A percentile compares a stretch with the other conserved stretches of the same genome.
phyloP scores from a whole-genome alignment of 177 flowering plant genomes.

The Vitis hybrid region DNA sequence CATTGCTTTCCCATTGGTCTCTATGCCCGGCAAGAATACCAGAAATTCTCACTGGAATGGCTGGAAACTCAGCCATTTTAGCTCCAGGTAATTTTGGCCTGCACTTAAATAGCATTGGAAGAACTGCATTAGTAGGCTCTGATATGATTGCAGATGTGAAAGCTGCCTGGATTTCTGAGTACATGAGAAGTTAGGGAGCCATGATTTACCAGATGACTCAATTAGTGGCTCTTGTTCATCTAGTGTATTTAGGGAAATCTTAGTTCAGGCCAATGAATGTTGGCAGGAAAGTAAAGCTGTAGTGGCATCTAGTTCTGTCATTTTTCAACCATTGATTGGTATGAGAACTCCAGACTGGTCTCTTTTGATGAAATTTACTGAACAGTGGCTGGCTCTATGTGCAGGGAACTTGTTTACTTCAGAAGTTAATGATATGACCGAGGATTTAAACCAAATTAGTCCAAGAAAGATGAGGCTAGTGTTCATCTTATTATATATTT shows the following conservation, averaged over 20 bases:
- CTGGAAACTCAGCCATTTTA: background rate
- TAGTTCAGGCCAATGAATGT: background rate
- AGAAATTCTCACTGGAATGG: background rate
- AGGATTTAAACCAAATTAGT: background rate
- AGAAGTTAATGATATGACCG: background rate
- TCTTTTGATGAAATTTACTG: background rate
- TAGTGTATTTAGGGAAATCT: background rate
- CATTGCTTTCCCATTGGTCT: background rate
- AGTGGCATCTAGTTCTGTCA: background rate
- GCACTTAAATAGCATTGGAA: slow-evolving; percentile 1
- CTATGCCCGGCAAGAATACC: background rate
- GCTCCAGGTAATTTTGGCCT: background rate
- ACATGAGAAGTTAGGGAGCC: background rate
- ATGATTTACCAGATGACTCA: background rate
- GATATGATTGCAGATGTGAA: background rate
- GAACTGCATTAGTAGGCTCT: background rate
- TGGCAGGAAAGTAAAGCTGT: background rate
- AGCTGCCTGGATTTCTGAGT: background rate
- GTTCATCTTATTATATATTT: background rate
- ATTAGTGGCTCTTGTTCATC: background rate
- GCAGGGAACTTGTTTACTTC: background rate
- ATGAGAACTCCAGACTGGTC: background rate
- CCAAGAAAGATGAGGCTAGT: slow-evolving; percentile 5
- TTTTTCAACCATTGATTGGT: background rate
- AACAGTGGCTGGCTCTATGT: background rate